Percentiles rank a stretch among this genome's conserved stretches.
These are phyloP conservation scores for Debaryomyces sp. DNA, from an alignment of 1,139 yeast genomes.

Conservation along the genomic window DNA sequence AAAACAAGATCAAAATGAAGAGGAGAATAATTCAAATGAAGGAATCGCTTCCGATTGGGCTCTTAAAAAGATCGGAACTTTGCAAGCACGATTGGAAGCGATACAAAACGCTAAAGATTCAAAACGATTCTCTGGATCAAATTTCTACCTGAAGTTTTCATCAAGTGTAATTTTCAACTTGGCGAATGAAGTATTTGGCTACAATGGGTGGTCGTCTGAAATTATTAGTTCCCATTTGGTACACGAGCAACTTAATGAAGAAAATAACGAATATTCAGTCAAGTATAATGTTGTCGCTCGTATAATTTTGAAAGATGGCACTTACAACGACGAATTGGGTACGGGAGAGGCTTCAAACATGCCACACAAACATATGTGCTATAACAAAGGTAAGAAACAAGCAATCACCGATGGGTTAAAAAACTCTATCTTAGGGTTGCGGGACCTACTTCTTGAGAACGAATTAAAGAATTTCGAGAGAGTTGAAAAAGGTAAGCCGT, in stretches of 20 bases:
- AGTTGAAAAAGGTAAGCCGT: background rate
- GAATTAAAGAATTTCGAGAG: conserved; percentile 14
- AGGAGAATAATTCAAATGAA: background rate
- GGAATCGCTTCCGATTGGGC: conserved; percentile 29
- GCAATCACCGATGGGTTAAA: conserved; percentile 55
- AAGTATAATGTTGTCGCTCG: conserved; percentile 31
- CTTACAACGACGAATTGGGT: conserved; percentile 41
- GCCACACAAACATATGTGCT: conserved; percentile 39
- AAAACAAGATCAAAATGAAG: background rate
- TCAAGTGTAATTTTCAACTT: conserved; percentile 41
- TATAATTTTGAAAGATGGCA: conserved; percentile 54
- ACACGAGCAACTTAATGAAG: conserved; percentile 19
- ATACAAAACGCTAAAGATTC: conserved; percentile 23
- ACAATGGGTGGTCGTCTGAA: conserved; percentile 64
- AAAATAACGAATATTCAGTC: conserved; percentile 22
- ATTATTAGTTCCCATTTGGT: conserved; percentile 37
- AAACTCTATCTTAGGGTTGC: conserved; percentile 36
- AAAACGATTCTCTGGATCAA: conserved; percentile 10
- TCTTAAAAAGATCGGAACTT: conserved; percentile 34
- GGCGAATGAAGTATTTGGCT: conserved; percentile 70
- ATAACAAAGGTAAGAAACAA: conserved; percentile 51
- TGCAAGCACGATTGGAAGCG: conserved; percentile 36
- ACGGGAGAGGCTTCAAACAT: conserved; percentile 39
- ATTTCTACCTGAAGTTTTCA: conserved; percentile 15
- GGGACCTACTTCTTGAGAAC: conserved; percentile 21